phyloP scores from a whole-genome alignment of 2,329 filamentous ascomycete genomes.

The Geosmithia putterillii region DNA sequence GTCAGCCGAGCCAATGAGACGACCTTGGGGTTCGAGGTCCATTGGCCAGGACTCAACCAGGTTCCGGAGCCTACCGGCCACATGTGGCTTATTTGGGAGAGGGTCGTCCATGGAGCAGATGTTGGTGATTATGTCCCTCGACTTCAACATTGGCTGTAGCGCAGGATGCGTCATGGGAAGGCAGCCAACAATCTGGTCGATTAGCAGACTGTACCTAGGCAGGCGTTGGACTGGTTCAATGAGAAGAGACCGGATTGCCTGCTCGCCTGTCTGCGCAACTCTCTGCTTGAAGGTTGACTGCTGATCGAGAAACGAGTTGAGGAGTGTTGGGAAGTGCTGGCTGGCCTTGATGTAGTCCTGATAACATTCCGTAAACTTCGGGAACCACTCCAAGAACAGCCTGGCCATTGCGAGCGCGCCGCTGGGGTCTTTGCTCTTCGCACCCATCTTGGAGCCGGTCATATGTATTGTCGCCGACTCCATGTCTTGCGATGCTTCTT shows the following conservation, averaged over 20 bases:
- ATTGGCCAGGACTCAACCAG: slow-evolving; percentile 68
- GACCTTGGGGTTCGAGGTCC: slow-evolving; percentile 59
- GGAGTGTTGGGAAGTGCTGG: slow-evolving; percentile 69
- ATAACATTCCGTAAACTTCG: slow-evolving; percentile 82
- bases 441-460: slow-evolving; percentile 29
- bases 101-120: slow-evolving; percentile 86
- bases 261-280: slow-evolving; percentile 76
- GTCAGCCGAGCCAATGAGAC: slow-evolving; percentile 72
- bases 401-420: slow-evolving; percentile 70
- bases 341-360: slow-evolving; percentile 88
- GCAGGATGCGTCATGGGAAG: slow-evolving; percentile 80
- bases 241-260: slow-evolving; percentile 77
- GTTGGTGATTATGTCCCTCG: slow-evolving; percentile 85
- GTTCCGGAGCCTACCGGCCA: slow-evolving; percentile 61
- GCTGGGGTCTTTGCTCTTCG: slow-evolving; percentile 52
- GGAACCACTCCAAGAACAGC: slow-evolving; percentile 82
- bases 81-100: slow-evolving; percentile 56
- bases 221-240: slow-evolving; percentile 95
- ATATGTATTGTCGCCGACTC: slow-evolving; percentile 38
- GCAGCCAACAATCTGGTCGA: slow-evolving; percentile 85
- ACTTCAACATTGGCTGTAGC: slow-evolving; percentile 70
- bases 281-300: slow-evolving; percentile 74
- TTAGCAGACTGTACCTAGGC: slow-evolving; percentile 88
- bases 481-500: slow-evolving; percentile 66
- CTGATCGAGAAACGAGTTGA: slow-evolving; percentile 67